phyloP scores from a whole-genome alignment of 768 basidiomycete genomes.

The Xerocomus potaroensis region DNA sequence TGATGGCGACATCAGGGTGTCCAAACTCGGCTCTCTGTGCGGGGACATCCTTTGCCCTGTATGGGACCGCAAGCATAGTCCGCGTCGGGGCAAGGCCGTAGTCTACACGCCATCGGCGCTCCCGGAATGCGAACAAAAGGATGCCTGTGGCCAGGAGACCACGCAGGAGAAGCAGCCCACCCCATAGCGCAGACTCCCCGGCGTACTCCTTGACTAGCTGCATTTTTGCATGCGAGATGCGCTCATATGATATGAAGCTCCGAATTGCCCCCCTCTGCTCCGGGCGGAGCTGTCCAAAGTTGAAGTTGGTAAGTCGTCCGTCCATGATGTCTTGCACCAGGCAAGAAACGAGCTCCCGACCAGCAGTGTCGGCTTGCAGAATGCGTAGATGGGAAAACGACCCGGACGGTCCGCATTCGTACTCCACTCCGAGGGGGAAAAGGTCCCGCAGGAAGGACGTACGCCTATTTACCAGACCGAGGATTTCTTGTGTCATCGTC shows the following conservation, averaged over 20 bases:
- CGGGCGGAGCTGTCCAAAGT: constrained; percentile 2
- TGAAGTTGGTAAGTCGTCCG: constrained; percentile 5
- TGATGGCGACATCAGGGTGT: constrained; percentile 25
- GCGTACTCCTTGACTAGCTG: constrained; percentile 1
- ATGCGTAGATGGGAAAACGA: constrained; percentile 13
- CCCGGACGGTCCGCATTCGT: constrained; percentile 1
- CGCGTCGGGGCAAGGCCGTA: constrained; percentile 14
- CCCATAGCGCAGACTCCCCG: constrained; percentile 2
- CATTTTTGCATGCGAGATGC: background rate
- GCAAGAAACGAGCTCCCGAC: constrained; percentile 4
- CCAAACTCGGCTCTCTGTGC: constrained; percentile 24
- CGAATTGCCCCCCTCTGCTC: background rate
- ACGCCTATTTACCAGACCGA: constrained; percentile 25
- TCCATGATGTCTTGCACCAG: constrained; percentile 9
- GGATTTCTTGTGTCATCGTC: constrained; percentile 36
- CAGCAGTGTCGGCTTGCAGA: constrained; percentile 7
- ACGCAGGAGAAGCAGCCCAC: constrained; percentile 19
- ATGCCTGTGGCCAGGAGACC: constrained; percentile 25
- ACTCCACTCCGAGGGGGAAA: constrained; percentile 10
- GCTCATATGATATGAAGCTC: constrained; percentile 6
- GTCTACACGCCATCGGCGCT: constrained; percentile 28
- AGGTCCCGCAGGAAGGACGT: background rate
- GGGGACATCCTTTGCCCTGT: constrained; percentile 27
- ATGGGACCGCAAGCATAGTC: constrained; percentile 26
- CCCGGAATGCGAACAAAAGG: constrained; percentile 17